Evolutionary conservation across 306 rosid genomes (phyloP).

Genomic region (Cicer pinnatifidum): DNA sequence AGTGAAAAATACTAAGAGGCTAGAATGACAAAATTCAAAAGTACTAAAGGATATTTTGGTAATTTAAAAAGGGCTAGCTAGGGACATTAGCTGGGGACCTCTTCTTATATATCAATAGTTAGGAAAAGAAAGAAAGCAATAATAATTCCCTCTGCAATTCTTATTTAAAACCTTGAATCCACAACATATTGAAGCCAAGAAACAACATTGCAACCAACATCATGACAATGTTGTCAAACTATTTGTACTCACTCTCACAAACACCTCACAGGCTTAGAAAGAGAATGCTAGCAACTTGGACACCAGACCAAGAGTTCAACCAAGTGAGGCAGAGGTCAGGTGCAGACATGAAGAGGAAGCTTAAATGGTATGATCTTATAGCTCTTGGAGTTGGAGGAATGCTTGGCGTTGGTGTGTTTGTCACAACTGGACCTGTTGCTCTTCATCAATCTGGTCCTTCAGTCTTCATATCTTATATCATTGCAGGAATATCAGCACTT

Average conservation of each 20-base stretch:
- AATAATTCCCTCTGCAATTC: constrained; percentile 52
- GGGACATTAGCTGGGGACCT: constrained; percentile 43
- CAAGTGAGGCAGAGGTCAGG: constrained; percentile 90
- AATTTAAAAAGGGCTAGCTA: constrained; percentile 47
- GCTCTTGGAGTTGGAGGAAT: constrained; percentile 95
- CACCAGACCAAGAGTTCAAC: constrained; percentile 89
- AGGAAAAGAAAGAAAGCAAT: constrained; percentile 39
- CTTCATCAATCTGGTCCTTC: constrained; percentile 71
- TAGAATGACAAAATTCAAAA: not conserved
- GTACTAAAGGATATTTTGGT: constrained; percentile 41
- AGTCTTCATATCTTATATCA: constrained; percentile 79
- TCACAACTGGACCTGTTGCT: constrained; percentile 86
- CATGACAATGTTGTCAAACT: constrained; percentile 55
- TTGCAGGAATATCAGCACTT: constrained; percentile 89
- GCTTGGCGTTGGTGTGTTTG: constrained; percentile 96
- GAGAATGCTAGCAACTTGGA: constrained; percentile 94
- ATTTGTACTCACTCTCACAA: constrained; percentile 72
- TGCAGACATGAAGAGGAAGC: constrained; percentile 87
- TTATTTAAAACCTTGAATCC: constrained; percentile 62
- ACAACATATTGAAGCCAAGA: constrained; percentile 49
- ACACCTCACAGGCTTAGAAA: constrained; percentile 80
- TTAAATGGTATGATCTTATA: constrained; percentile 77
- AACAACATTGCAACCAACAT: constrained; percentile 42
- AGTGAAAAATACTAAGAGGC: not conserved
- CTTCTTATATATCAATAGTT: constrained; percentile 27